Base-by-base conservation (phyloP, 108 stramenopile species). In the Skeletonema potamos region DNA sequence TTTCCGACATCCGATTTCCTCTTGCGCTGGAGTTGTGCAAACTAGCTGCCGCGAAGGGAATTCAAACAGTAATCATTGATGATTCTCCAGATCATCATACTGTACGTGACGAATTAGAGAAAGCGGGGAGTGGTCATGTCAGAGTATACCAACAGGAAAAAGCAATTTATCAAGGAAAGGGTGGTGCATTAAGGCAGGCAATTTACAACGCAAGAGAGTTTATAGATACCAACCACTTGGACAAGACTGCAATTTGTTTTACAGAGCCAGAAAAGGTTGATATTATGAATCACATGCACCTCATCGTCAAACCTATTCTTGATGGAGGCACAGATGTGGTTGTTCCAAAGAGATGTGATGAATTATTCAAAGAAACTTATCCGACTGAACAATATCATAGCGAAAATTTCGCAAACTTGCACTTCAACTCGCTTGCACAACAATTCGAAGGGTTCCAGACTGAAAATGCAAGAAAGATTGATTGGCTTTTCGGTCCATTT, bases 341-440 rank as follows among this genome's bases (percentile, higher is more conserved):
- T 36, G 84, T 82, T 11, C 82, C 82, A 20, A 24, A 36, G 26
- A 75, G 88, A 46, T 51, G 58, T 27, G 70, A 69, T 17, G 37
- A 59, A 26, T 51, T 62, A 18, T 89, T 89, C 64, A 73, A 61
- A 56, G 27, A 58, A 57, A 77, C 70, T 2, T 89, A 89, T 77
- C 88, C 88, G 4, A 83, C 83, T n/a, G 88, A 89, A 61, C 88
- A 89, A 66, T 89, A 81, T 54, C 88, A 89, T 36, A 83, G 81
- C 26, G 88, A 89, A 54, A 62, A 66, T 4, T 89, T 76, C 75
- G 85, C 72, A 36, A 89, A 85, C 48, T 30, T 83, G 18, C 83
- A 85, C 37, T 76, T 89, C 29, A 62, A 85, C 72, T 39, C 79
- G 9, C 57, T 86, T 15, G 81, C 66, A 39, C 64, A 59, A 27